Evolutionary conservation across 2,329 filamentous ascomycete species (phyloP), one percentile per base, ranked within the genome.

Genomic region (Thermothelomyces thermophilus): DNA sequence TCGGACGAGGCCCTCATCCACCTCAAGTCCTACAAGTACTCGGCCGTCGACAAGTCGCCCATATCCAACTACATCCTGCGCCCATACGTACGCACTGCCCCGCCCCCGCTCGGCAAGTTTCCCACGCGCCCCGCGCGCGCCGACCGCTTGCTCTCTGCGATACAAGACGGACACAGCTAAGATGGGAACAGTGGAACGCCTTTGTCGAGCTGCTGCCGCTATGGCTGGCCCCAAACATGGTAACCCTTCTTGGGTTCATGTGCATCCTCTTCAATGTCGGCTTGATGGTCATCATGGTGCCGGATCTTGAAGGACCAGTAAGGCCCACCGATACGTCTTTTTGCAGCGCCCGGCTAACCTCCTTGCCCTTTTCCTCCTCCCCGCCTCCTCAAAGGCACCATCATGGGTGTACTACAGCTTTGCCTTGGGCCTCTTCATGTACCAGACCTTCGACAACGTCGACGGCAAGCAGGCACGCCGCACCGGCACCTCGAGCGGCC

Each of bases 371-470:
- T n/a, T n/a, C n/a, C n/a, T n/a, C n/a, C n/a, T n/a, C n/a, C n/a
- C n/a, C 10, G 1, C 8, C 31, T 28, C 19, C 37, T 16, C 19
- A 26, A 36, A 93, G 84, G 88, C 84, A 17, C 90, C 90, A 8
- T 78, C 84, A 62, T 97, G 93, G 91, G 69, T 97, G 17, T 97
- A 95, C 73, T 94, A 88, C 66, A 95, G 89, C 70, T 97, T 97
- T 68, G 91, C 90, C 1, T 80, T 95, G 58, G 93, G 93, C 35
- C 78, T 98, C 52, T 98, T 95, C 85, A 93, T 95, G 87, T 95
- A 97, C 70, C 94, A 93, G 60, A 98, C 93, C 13, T 90, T 98
- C 85, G 93, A 98, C 74, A 98, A 98, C 68, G 86, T 97, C 57
- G 93, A 98, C 68, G 93, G 93, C 60, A 98, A 98, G 72, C 93